Base-by-base conservation (phyloP, 371 early-diverging fungal genomes). In the Zychaea mexicana region DNA sequence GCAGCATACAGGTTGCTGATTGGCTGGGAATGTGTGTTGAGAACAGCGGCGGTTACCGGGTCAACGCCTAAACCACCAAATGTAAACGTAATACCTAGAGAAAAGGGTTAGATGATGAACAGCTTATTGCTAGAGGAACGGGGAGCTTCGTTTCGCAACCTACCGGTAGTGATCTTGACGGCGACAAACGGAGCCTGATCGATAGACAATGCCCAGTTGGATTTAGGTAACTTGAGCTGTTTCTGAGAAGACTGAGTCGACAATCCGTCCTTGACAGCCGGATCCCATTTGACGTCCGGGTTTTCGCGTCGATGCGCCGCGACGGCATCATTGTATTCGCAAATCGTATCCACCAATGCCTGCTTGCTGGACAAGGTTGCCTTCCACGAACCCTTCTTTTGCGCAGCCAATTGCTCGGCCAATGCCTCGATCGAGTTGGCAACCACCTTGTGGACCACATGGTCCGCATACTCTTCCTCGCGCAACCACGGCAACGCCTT, bases 151-250 rank as follows among this genome's bases (percentile, higher is more conserved):
- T n/a, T n/a, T n/a, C n/a, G n/a, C n/a, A n/a, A n/a, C n/a, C n/a
- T 58, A 65, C 65, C 67, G 26, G 63, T 62, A 2, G 68, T 67
- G 21, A 67, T 60, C 55, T 67, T 67, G 36, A 67, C 63, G n/a
- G 68, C 68, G 12, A 62, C 56, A 52, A 62, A 67, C 9, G 68
- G 68, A 2, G 38, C 68, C 24, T 62, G 15, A 33, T 57, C 68
- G 9, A 67, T 39, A 2, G 68, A 39, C 26, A 62, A 46, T 2
- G 68, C 68, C 68, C 68, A 67, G 30, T 67, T 67, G 36, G 60
- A 54, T 36, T 67, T 67, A 8, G 62, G 58, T 2, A 62, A 6
- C 1, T 42, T 36, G 28, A 67, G 62, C 21, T 52, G 53, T n/a
- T 45, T 62, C 1, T n/a, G 13, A n/a, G 59, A 42, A 13, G 68